Base-by-base conservation (phyloP, 192 early-diverging fungal genomes). In the Powellomyces hirtus region DNA sequence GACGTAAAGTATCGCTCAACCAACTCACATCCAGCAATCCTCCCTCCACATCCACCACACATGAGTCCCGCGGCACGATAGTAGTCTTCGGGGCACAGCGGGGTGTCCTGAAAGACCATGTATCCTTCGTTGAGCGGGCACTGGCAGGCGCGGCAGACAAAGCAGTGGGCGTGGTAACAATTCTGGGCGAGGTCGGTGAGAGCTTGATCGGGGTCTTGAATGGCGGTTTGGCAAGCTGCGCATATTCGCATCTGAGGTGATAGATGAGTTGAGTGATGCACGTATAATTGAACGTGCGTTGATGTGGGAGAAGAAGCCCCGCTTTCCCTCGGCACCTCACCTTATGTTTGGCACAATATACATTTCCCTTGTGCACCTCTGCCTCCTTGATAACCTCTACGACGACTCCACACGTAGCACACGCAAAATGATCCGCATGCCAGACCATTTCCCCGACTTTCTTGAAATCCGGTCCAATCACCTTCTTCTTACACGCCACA, bases 381-480 rank as follows among this genome's bases (percentile, higher is more conserved):
- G 46, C 59, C 10, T 71, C 61, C 4, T 63, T 55, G 0, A 27
- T 50, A n/a, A 14, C 36, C 2, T 3, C 30, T 16, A 63, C 55
- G n/a, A 37, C 30, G 13, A 11, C 33, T 16, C 20, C 30, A 35
- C 68, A 71, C 20, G 13, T 37, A 16, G 16, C 38, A 42, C 68
- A 71, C 20, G 26, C n/a, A 62, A 71, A 71, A 56, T 71, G 68
- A 0, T 71, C 59, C 4, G 45, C 14, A 38, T 71, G 68, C 59
- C 61, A 71, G 6, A 71, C 55, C 18, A 13, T n/a, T 4, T 35
- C 60, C 13, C 40, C 45, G 4, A 71, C 24, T 27, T 42, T 42
- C 29, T 16, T 52, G 16, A 24, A 16, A 6, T 71, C 50, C 14
- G 22, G 29, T 13, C 59, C 68, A 24, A 62, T 20, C 4, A 71